These are phyloP conservation scores for Macaranga tanarius DNA, from an alignment of 441 rosid genomes.

Conservation along the genomic window DNA sequence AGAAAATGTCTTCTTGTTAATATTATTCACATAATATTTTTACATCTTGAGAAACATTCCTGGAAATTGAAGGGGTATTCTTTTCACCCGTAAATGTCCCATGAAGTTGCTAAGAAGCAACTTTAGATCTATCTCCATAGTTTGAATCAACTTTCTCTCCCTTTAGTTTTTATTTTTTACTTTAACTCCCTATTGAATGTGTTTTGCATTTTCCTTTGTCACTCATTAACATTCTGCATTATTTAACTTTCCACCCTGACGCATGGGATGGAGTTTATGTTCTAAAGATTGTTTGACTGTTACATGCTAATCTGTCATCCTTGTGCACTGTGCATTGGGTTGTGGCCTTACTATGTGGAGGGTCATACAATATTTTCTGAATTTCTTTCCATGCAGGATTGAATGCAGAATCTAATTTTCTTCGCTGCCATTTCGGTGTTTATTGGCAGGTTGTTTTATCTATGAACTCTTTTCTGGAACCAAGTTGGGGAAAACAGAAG, in stretches of 20 bases:
- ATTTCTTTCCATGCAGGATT: not conserved
- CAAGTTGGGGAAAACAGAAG: conserved; percentile 93
- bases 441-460: conserved; percentile 75
- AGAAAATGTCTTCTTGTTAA: too few species aligned
- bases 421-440: conserved; percentile 14
- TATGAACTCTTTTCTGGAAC: conserved; percentile 87
- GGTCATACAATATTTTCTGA: not conserved
- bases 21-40: too few species aligned
- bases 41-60: too few species aligned
- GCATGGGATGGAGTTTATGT: not conserved
- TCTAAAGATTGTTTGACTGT: not conserved
- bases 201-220: not conserved
- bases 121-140: too few species aligned
- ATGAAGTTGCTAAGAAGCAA: too few species aligned
- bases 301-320: too few species aligned
- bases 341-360: not conserved
- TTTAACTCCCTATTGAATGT: not conserved
- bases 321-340: too few species aligned
- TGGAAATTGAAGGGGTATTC: too few species aligned
- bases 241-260: not conserved
- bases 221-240: not conserved
- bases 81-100: too few species aligned
- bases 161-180: not conserved
- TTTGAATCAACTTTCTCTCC: not conserved
- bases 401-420: conserved; percentile 21